phyloP scores from a whole-genome alignment of 2,329 filamentous ascomycete species.

The Talaromyces islandicus region DNA sequence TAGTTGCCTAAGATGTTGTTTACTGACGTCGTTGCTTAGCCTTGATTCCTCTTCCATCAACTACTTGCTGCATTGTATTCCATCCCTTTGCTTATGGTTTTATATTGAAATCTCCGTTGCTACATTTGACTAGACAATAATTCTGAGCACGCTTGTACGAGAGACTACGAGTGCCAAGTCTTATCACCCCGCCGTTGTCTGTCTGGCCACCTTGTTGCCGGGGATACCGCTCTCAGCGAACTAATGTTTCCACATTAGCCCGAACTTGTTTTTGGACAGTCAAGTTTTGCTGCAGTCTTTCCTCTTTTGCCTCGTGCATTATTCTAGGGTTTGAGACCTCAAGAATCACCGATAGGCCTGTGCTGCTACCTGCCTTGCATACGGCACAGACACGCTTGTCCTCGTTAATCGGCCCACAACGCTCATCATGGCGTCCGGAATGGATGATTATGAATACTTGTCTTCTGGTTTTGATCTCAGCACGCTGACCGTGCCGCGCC shows the following conservation, averaged over 20 bases:
- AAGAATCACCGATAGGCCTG: neutral
- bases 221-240: conserved; percentile 7
- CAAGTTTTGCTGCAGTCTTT: neutral
- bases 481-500: conserved; percentile 75
- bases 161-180: neutral
- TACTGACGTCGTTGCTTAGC: conserved; percentile 10
- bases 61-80: neutral
- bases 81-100: neutral
- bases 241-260: conserved; percentile 1
- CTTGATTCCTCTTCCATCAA: neutral
- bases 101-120: neutral
- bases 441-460: conserved; percentile 71
- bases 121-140: neutral
- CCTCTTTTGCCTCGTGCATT: neutral
- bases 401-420: neutral
- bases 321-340: neutral
- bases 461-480: conserved; percentile 79
- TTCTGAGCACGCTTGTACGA: neutral
- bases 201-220: conserved; percentile 9
- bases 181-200: neutral
- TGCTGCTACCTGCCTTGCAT: neutral
- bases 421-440: conserved; percentile 25
- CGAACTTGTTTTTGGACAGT: conserved; percentile 1
- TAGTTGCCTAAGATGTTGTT: conserved; percentile 3
- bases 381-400: neutral